Conservation (phyloP, 2,329 filamentous ascomycete species). For the Penicillium carneum region DNA sequence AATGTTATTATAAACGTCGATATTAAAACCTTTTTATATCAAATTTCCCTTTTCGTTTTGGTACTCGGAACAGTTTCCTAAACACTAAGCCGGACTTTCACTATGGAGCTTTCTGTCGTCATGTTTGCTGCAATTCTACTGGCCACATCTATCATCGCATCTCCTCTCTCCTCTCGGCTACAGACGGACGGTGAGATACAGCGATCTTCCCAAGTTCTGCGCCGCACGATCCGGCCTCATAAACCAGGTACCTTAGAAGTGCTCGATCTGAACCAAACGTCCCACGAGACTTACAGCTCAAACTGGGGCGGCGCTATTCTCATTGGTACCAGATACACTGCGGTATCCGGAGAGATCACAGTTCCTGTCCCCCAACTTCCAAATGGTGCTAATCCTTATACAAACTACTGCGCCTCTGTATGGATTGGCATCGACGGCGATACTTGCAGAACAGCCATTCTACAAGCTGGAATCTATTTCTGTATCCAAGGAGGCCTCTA, state of each 20-base stretch:
- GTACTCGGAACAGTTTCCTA: not conserved
- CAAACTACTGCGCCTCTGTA: slow-evolving; percentile 57
- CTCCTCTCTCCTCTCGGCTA: slow-evolving; percentile 55
- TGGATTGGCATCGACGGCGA: slow-evolving; percentile 70
- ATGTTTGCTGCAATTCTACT: slow-evolving; percentile 49
- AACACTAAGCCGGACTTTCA: slow-evolving; percentile 28
- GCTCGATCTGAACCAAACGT: slow-evolving; percentile 46
- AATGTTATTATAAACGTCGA: not conserved
- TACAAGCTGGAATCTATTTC: slow-evolving; percentile 66
- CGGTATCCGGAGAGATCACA: slow-evolving; percentile 61
- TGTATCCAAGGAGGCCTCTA: slow-evolving; percentile 50
- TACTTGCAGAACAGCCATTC: slow-evolving; percentile 60
- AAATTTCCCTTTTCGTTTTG: not conserved
- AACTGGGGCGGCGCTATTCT: slow-evolving; percentile 69
- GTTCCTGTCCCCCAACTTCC: slow-evolving; percentile 58
- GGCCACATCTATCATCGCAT: slow-evolving; percentile 54
- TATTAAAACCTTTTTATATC: not conserved
- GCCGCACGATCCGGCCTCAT: slow-evolving; percentile 43
- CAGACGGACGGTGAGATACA: slow-evolving; percentile 41
- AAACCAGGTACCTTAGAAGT: slow-evolving; percentile 40
- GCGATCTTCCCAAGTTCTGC: slow-evolving; percentile 38
- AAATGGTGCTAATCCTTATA: slow-evolving; percentile 41
- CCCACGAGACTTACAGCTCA: slow-evolving; percentile 57
- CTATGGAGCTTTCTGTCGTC: slow-evolving; percentile 59
- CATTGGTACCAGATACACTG: slow-evolving; percentile 58